These are phyloP conservation scores for Diplodia mutila DNA, from an alignment of 2,329 filamentous ascomycete species.

Conservation along the genomic window DNA sequence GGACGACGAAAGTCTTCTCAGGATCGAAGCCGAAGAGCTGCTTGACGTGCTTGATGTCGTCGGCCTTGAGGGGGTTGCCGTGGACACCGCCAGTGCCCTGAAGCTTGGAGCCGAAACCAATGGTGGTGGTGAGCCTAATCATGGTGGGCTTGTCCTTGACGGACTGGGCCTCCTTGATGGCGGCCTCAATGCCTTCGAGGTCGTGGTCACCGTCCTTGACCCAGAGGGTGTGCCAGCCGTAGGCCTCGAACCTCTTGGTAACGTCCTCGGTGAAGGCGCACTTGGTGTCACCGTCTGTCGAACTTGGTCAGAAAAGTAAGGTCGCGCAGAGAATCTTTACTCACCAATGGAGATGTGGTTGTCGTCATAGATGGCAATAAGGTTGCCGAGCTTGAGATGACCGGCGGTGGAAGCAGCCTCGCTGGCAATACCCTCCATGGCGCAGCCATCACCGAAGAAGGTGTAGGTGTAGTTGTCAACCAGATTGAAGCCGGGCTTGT, in stretches of 20 bases:
- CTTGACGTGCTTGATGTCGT: constrained; percentile 94
- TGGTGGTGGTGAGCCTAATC: constrained; percentile 96
- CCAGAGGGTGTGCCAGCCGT: constrained; percentile 89
- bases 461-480: constrained; percentile 96
- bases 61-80: constrained; percentile 91
- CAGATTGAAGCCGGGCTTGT: constrained; percentile 91
- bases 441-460: constrained; percentile 97
- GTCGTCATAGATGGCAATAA: constrained; percentile 97
- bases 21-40: constrained; percentile 94
- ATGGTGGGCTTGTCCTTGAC: constrained; percentile 96
- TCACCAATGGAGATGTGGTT: constrained; percentile 89
- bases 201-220: constrained; percentile 90
- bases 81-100: constrained; percentile 95
- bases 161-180: constrained; percentile 80
- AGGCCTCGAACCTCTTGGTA: constrained; percentile 89
- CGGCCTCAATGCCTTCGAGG: constrained; percentile 82
- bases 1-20: constrained; percentile 87
- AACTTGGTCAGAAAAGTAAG: constrained; percentile 1
- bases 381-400: constrained; percentile 95
- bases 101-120: constrained; percentile 91
- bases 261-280: constrained; percentile 97
- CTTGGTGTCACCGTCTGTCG: constrained; percentile 89
- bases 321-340: neutral
- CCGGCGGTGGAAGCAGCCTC: constrained; percentile 92
- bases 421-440: constrained; percentile 96